Evolutionary conservation across 2,329 filamentous ascomycete species (phyloP), one percentile per base, ranked within the genome.

Genomic region (Trichoderma simmonsii): DNA sequence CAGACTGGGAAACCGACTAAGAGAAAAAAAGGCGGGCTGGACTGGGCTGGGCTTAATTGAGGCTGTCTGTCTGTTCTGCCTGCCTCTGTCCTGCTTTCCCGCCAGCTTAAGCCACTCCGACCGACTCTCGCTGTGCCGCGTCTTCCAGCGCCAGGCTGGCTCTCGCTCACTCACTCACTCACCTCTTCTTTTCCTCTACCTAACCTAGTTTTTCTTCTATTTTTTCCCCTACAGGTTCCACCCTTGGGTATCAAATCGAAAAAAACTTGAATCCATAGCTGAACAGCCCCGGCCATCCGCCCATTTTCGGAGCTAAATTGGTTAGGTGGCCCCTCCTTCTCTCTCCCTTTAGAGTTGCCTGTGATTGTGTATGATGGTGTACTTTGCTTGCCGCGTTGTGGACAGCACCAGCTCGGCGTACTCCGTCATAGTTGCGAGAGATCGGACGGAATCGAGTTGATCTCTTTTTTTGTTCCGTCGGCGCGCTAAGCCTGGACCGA

Each of bases 351-450:
- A 21, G 18, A 48, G 43, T 15, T n/a, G 18, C 43, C 4, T n/a
- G 18, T 48, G 43, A 48, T 48, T 48, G 39, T 48, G 39, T 11
- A 18, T 48, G 43, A 48, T 48, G n/a, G 43, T n/a, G 43, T 36
- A 36, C 34, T 36, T 36, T 15, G 34, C 34, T 36, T 36, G 34
- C 34, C 34, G 6, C 34, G 34, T 36, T 36, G 34, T 48, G 43
- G 43, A 21, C 43, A 9, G 39, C 39, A 48, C 18, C 1, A 48
- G 59, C 14, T 28, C 59, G 32, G 59, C 32, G 59, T 39, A 14
- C 32, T 62, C 59, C 59, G 59, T 62, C 59, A 62, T 62, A 62
- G 43, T n/a, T 36, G 59, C 59, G n/a, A n/a, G 32, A 62, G 59
- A 62, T 62, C 32, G 59, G 32, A 62, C 59, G 59, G 59, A 26